Base-by-base conservation (phyloP, 441 rosid genomes). In the Populus tomentosa region DNA sequence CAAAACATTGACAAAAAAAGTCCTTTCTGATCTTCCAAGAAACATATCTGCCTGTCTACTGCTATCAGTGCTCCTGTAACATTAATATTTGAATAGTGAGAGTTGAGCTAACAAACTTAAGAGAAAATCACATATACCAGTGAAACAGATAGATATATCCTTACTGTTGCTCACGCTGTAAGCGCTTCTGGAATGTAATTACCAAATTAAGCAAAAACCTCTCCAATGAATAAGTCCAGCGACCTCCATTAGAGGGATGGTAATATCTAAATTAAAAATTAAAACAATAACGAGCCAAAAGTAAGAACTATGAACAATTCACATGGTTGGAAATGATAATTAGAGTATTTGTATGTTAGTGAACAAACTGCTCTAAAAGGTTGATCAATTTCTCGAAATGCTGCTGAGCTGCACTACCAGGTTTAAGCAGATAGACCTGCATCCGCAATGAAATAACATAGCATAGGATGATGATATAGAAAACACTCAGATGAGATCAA, bases 191-290 rank as follows among this genome's bases (percentile, higher is more conserved):
- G 87, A 97, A 97, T 70, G 99, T 84, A 71, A 84, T 82, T 46
- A 92, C 99, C 88, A 93, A 82, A 86, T 88, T 76, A 72, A 90
- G 83, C 87, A 97, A 88, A 87, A 94, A 91, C 7, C 96, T 86
- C 85, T 97, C 98, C 91, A 97, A 82, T 77, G 98, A 90, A 86
- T 93, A 94, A 77, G 99, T 97, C 99, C 99, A 97, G 62, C 98
- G 97, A 68, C 99, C 99, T 78, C 99, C 99, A 83, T 94, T 97
- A 72, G 99, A 97, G 36, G 99, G 99, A 86, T 97, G 98, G 83
- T 94, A 97, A 84, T 94, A 94, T 81, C 99, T 97, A 88, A 69
- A 77, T 68, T 68, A 71, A 67, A 83, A 53, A 4, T 79, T 76
- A 72, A 70, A 71, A n/a, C 71, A 81, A 35, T 42, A 59, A 71